Evolutionary conservation across 2,329 filamentous ascomycete species (phyloP).

Genomic region (Scedosporium aurantiacum): DNA sequence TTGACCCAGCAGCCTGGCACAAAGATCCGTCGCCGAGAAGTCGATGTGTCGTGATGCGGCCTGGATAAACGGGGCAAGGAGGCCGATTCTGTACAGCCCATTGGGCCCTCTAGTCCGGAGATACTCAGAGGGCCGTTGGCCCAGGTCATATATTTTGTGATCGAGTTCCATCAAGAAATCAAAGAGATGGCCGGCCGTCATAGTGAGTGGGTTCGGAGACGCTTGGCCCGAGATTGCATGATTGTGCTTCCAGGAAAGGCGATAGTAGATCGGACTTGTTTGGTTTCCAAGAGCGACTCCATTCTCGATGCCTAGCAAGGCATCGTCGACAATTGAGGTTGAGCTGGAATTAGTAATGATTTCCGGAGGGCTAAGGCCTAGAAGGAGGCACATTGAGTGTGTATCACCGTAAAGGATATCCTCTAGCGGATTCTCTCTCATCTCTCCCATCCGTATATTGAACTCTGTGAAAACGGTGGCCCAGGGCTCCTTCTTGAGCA

Average conservation of each 20-base stretch:
- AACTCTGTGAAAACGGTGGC: constrained; percentile 39
- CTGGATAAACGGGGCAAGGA: constrained; percentile 19
- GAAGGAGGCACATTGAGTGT: constrained; percentile 32
- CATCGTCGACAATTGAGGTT: constrained; percentile 27
- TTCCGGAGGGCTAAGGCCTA: constrained; percentile 38
- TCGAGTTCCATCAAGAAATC: constrained; percentile 30
- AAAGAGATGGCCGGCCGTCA: constrained; percentile 27
- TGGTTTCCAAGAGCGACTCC: constrained; percentile 8
- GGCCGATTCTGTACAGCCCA: constrained; percentile 26
- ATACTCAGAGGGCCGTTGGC: constrained; percentile 12
- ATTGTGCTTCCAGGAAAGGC: constrained; percentile 25
- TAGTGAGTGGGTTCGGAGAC: constrained; percentile 15
- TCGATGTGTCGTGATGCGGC: constrained; percentile 3
- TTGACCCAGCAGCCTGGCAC: neutral
- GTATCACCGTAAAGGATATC: constrained; percentile 35
- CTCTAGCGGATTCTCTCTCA: constrained; percentile 21
- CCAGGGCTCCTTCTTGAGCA: constrained; percentile 31
- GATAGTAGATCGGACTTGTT: constrained; percentile 15
- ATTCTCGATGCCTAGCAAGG: constrained; percentile 18
- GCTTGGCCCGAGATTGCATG: constrained; percentile 18
- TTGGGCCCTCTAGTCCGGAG: constrained; percentile 17
- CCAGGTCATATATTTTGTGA: constrained; percentile 30
- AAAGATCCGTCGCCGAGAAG: neutral
- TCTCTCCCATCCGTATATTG: constrained; percentile 21
- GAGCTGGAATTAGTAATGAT: constrained; percentile 38